These are phyloP conservation scores for Penicillium pulvis DNA, from an alignment of 495 filamentous ascomycete species.

Conservation along the genomic window DNA sequence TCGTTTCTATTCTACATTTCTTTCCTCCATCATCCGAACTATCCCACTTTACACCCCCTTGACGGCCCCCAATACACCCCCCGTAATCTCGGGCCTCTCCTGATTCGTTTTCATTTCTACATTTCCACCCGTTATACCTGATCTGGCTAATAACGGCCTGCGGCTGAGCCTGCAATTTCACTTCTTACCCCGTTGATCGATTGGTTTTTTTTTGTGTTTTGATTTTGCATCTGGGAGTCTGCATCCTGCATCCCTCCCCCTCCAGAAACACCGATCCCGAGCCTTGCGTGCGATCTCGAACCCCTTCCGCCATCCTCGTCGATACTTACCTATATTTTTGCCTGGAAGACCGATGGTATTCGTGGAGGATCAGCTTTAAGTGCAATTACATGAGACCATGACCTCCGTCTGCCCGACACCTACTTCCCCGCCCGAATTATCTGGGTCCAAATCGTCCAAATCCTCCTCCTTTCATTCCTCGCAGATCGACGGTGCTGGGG, in stretches of 20 bases:
- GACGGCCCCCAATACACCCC: slow-evolving; percentile 24
- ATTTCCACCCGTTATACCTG: slow-evolving; percentile 20
- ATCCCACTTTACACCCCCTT: background rate
- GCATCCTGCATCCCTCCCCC: slow-evolving; percentile 10
- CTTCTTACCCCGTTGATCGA: slow-evolving; percentile 25
- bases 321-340: slow-evolving; percentile 16
- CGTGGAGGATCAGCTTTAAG: slow-evolving; percentile 19
- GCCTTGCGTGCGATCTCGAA: slow-evolving; percentile 26
- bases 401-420: slow-evolving; percentile 61
- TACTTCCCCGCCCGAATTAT: slow-evolving; percentile 81
- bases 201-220: slow-evolving; percentile 22
- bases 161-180: slow-evolving; percentile 33
- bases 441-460: slow-evolving; percentile 85
- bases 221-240: slow-evolving; percentile 10
- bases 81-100: slow-evolving; percentile 21
- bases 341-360: slow-evolving; percentile 8
- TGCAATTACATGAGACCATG: slow-evolving; percentile 53
- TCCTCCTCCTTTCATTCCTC: slow-evolving; percentile 86
- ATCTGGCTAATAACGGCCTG: slow-evolving; percentile 35
- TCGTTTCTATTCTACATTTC: slow-evolving; percentile 5
- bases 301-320: slow-evolving; percentile 24
- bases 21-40: background rate
- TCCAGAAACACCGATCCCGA: slow-evolving; percentile 11
- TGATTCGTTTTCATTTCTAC: slow-evolving; percentile 25
- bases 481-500: slow-evolving; percentile 63